These are phyloP conservation scores for Blastomyces silverae DNA, from an alignment of 2,329 filamentous ascomycete genomes.

Conservation along the genomic window DNA sequence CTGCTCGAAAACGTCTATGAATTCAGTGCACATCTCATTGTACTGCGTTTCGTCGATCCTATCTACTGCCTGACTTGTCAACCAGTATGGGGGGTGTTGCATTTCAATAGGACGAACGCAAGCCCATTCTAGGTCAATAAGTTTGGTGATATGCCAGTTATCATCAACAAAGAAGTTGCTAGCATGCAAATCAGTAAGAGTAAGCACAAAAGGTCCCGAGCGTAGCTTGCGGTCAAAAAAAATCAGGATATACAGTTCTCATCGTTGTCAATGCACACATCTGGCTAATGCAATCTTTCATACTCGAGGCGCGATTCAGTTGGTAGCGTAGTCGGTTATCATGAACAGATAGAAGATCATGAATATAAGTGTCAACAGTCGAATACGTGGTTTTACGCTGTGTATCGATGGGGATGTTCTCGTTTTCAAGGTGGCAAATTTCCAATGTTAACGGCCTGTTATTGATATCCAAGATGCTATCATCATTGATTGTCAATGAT, in stretches of 20 bases:
- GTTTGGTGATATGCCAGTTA: constrained; percentile 30
- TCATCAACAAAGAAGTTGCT: constrained; percentile 33
- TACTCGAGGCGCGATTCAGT: constrained; percentile 23
- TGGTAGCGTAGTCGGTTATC: constrained; percentile 25
- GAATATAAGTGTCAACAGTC: constrained; percentile 25
- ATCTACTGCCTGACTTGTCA: constrained; percentile 22
- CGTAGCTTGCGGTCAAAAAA: constrained; percentile 28
- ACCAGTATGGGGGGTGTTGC: constrained; percentile 28
- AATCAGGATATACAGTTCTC: constrained; percentile 26
- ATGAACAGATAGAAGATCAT: constrained; percentile 24
- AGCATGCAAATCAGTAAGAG: constrained; percentile 30
- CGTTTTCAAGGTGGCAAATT: constrained; percentile 24
- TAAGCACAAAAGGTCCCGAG: constrained; percentile 31
- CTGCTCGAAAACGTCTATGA: constrained; percentile 22
- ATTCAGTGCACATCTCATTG: constrained; percentile 19
- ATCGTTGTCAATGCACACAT: constrained; percentile 21
- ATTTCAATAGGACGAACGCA: constrained; percentile 30
- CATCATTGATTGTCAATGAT: constrained; percentile 23
- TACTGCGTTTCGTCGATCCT: constrained; percentile 20
- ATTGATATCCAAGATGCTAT: constrained; percentile 20
- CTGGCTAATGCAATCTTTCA: constrained; percentile 17
- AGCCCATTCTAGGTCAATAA: constrained; percentile 36
- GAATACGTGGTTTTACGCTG: constrained; percentile 23
- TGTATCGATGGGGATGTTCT: constrained; percentile 25
- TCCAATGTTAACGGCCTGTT: constrained; percentile 24